phyloP scores from a whole-genome alignment of 495 filamentous ascomycete genomes.

The Aspergillus saccharolyticus region DNA sequence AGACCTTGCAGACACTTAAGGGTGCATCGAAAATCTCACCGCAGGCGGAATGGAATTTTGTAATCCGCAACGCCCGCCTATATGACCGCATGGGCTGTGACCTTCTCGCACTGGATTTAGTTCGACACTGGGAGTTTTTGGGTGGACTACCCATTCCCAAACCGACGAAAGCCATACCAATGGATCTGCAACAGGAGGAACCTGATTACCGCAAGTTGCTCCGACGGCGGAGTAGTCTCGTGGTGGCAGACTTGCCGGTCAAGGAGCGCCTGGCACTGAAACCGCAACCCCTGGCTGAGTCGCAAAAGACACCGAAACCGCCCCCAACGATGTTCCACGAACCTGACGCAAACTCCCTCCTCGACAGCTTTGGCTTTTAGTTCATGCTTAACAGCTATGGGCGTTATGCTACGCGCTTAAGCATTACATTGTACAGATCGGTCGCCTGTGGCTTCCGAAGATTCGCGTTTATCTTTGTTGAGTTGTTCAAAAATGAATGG shows the following conservation, averaged over 20 bases:
- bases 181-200: slow-evolving; percentile 35
- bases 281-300: slow-evolving; percentile 24
- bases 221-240: slow-evolving; percentile 66
- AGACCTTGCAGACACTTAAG: slow-evolving; percentile 77
- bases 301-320: slow-evolving; percentile 50
- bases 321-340: slow-evolving; percentile 83
- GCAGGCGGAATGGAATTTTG: slow-evolving; percentile 79
- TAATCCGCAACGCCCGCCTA: slow-evolving; percentile 79
- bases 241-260: slow-evolving; percentile 71
- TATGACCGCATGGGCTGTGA: slow-evolving; percentile 97
- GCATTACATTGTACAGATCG: not conserved
- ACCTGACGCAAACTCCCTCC: slow-evolving; percentile 75
- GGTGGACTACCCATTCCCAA: slow-evolving; percentile 29
- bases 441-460: not conserved
- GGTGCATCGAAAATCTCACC: slow-evolving; percentile 80
- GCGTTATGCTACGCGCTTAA: not conserved
- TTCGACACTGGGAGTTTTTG: slow-evolving; percentile 86
- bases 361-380: slow-evolving; percentile 75
- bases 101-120: slow-evolving; percentile 76
- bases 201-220: slow-evolving; percentile 64
- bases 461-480: not conserved
- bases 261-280: slow-evolving; percentile 13
- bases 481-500: not conserved
- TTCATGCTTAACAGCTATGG: not conserved
- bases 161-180: slow-evolving; percentile 18